phyloP scores from a whole-genome alignment of 805 yeast genomes.

The Suhomyces sp. region DNA sequence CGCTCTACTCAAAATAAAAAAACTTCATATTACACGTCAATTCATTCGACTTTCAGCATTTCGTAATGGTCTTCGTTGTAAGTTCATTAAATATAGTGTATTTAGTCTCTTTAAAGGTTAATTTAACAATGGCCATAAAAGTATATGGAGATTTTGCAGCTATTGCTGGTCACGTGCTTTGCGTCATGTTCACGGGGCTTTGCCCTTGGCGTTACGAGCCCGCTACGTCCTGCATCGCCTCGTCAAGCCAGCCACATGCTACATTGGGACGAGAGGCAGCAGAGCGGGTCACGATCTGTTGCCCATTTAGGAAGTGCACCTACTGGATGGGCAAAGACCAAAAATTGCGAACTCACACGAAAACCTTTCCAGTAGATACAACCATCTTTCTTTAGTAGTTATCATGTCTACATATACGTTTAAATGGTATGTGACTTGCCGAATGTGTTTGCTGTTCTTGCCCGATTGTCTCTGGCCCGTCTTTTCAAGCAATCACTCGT shows the following conservation, averaged over 20 bases:
- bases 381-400: background rate
- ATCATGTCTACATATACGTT: slow-evolving; percentile 27
- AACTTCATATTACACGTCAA: too few relatives aligned
- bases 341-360: background rate
- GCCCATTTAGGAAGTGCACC: slow-evolving; percentile 1
- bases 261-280: background rate
- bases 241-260: background rate
- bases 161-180: background rate
- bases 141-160: background rate
- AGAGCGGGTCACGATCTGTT: slow-evolving; percentile 2
- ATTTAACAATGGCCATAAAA: too few relatives aligned
- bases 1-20: too few relatives aligned
- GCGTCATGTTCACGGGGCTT: background rate
- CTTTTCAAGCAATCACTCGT: background rate
- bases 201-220: background rate
- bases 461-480: background rate
- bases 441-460: background rate
- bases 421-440: slow-evolving; percentile 37
- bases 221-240: background rate
- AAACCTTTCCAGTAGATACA: background rate
- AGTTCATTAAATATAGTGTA: too few relatives aligned
- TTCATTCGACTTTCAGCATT: too few relatives aligned
- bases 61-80: too few relatives aligned
- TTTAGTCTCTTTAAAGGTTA: too few relatives aligned
- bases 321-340: slow-evolving; percentile 3